Evolutionary conservation across 129 eudicot genomes (phyloP), one percentile per base, ranked within the genome.

Genomic region (Escallonia herrerae): DNA sequence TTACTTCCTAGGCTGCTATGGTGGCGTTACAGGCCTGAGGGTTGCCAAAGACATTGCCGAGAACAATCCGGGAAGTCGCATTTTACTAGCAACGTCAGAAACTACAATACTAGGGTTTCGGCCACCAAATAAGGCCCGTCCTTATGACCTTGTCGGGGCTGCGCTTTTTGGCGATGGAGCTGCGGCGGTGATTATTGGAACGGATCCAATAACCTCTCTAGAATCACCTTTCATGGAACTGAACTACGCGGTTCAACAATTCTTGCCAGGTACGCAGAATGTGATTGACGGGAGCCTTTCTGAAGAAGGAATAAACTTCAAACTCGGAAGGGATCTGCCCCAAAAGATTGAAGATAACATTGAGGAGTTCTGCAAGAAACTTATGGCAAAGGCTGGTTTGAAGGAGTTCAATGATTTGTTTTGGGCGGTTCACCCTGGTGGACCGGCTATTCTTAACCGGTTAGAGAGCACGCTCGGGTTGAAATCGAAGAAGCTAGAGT

Each of bases 351-450:
- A 93, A 54, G 96, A 93, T 33, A 93, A 93, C 76, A 93, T 93
- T 8, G 96, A 88, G 40, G 96, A 58, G 60, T 93, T 93, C 37
- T 93, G 98, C 83, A 81, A 64, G 65, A 86, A 83, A 61, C 56
- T 93, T 44, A 93, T 93, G 95, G 77, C 14, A 10, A 81, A 80
- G 52, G 72, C 73, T 3, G 82, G 64, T 2, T 44, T 85, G 69
- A 46, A 62, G 75, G 87, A 83, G 4, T 93, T 68, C 4, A 88
- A 91, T 45, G 96, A 88, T 3, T 5, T 93, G 71, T 91, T 91
- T 65, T 91, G 97, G 97, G 97, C 96, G 13, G 96, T 91, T 41
- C 97, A 91, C 50, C 97, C 97, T 0, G 97, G 95, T 11, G 97
- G 95, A 43, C 97, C 97, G 50, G 97, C 95, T 5, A 90, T 90